These are phyloP conservation scores for Panicum miliaceum DNA, from an alignment of 176 grass and related monocot genomes.

Conservation along the genomic window DNA sequence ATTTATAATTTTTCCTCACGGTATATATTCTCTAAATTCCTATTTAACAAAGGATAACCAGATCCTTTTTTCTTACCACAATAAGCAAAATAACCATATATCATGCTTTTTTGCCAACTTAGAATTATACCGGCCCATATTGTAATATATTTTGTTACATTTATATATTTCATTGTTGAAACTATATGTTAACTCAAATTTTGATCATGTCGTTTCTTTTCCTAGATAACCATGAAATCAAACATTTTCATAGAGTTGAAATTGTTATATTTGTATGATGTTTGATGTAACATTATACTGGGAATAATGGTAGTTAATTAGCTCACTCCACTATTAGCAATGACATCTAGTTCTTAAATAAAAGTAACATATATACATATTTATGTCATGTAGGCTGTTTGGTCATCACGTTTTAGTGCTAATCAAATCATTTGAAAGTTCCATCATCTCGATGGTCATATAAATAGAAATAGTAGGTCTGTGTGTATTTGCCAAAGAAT, in stretches of 20 bases:
- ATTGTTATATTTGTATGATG: neutral
- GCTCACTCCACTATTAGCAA: too few relatives aligned
- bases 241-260: neutral
- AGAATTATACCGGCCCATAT: neutral
- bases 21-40: neutral
- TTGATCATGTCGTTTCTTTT: neutral
- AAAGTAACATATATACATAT: neutral
- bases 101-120: neutral
- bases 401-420: neutral
- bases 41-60: neutral
- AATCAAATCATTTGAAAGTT: slow-evolving; percentile 7
- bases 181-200: neutral
- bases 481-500: neutral
- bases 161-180: neutral
- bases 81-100: neutral
- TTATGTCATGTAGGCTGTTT: neutral
- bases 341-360: neutral
- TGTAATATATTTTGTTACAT: neutral
- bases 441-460: neutral
- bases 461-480: neutral
- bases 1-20: neutral
- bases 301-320: neutral
- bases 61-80: neutral
- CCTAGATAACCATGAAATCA: neutral
- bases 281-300: neutral